Evolutionary conservation across 805 yeast genomes (phyloP).

Genomic region (Nakazawaea sp.): DNA sequence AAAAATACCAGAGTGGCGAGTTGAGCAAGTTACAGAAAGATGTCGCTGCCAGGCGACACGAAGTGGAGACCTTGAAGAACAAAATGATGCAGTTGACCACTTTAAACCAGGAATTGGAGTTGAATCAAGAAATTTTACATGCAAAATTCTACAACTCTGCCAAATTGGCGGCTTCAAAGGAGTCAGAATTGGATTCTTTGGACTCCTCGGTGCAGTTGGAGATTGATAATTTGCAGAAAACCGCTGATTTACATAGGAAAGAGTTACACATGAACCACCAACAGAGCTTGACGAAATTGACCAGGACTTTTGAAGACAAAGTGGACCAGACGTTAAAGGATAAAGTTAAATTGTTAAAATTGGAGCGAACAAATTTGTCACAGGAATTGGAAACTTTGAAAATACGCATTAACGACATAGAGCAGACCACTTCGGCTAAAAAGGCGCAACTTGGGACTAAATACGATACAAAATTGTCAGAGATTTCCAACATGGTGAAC

Average conservation of each 20-base stretch:
- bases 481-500: conserved; percentile 1
- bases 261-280: conserved; percentile 5
- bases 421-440: conserved; percentile 17
- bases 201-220: conserved; percentile 1
- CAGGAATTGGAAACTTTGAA: neutral
- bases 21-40: neutral
- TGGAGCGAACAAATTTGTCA: neutral
- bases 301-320: conserved; percentile 1
- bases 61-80: conserved; percentile 3
- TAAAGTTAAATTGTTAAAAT: neutral
- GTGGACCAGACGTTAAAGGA: conserved; percentile 6
- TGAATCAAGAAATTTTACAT: conserved; percentile 4
- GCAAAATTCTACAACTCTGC: conserved; percentile 3
- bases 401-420: conserved; percentile 16
- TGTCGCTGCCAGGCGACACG: neutral
- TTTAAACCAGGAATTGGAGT: conserved; percentile 13
- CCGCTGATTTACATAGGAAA: conserved; percentile 1
- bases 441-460: conserved; percentile 17
- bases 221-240: neutral
- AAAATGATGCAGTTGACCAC: conserved; percentile 15
- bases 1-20: conserved; percentile 7
- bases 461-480: conserved; percentile 10
- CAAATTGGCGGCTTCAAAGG: conserved; percentile 1
- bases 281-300: conserved; percentile 1
- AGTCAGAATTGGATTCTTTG: conserved; percentile 4